phyloP scores from a whole-genome alignment of 1,139 yeast species.

The Candida glucosophila region DNA sequence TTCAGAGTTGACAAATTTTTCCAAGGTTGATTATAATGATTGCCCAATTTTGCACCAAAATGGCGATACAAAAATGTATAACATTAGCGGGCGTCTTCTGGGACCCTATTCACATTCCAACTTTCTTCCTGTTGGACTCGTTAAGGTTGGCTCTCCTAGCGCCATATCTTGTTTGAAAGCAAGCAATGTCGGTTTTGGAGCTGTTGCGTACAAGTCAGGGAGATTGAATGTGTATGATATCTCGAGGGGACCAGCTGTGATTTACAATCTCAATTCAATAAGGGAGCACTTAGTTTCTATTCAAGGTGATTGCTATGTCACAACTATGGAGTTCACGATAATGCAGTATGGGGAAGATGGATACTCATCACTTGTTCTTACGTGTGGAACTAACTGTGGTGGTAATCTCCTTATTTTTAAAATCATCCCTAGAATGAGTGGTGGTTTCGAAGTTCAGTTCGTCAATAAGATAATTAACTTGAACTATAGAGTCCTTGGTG shows the following conservation, averaged over 20 bases:
- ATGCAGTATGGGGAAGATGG: slow-evolving; percentile 59
- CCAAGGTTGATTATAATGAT: slow-evolving; percentile 17
- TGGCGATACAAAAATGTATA: slow-evolving; percentile 27
- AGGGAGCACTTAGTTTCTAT: slow-evolving; percentile 31
- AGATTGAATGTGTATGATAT: slow-evolving; percentile 64
- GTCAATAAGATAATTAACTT: slow-evolving; percentile 40
- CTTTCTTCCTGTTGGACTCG: slow-evolving; percentile 57
- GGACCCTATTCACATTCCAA: slow-evolving; percentile 22
- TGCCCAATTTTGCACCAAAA: slow-evolving; percentile 27
- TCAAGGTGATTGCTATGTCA: slow-evolving; percentile 32
- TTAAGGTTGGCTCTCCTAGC: slow-evolving; percentile 26
- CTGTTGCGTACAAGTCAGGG: slow-evolving; percentile 74
- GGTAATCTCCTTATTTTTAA: slow-evolving; percentile 58
- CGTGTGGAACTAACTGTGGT: slow-evolving; percentile 77
- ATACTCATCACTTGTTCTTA: slow-evolving; percentile 62
- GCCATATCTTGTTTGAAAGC: slow-evolving; percentile 53
- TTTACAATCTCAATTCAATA: slow-evolving; percentile 43
- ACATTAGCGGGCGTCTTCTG: slow-evolving; percentile 22
- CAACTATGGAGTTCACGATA: slow-evolving; percentile 64
- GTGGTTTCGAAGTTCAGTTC: slow-evolving; percentile 58
- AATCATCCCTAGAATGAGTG: slow-evolving; percentile 57
- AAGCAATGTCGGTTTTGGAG: slow-evolving; percentile 79
- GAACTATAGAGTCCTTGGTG: slow-evolving; percentile 20
- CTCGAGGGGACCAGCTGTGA: slow-evolving; percentile 76
- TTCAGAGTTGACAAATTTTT: slow-evolving; percentile 4